Evolutionary conservation across 495 filamentous ascomycete species (phyloP), one percentile per base, ranked within the genome.

Genomic region (Sabuloglossum arenarium): DNA sequence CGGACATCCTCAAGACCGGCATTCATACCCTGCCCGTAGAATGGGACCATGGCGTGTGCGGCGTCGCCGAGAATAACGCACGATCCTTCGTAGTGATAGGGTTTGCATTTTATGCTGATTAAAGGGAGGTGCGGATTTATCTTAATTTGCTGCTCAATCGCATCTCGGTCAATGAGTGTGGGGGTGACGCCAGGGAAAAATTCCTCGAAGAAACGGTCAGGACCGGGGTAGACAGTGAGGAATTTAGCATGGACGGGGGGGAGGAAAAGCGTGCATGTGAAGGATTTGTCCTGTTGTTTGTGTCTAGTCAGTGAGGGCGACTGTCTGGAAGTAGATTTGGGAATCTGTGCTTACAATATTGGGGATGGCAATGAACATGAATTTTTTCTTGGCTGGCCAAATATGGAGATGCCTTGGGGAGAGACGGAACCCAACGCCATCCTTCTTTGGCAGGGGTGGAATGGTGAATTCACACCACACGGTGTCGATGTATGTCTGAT

Each of bases 351-450:
- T 47, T 66, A 79, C 77, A 14, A 80, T 71, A 53, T 81, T 86
- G 0, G 91, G 90, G 27, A 99, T 85, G 21, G 91, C 91, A 62
- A 99, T 97, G 68, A 99, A 99, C 91, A 99, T 97, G 64, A 87
- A 85, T 12, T 86, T 78, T 59, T 79, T 79, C 24, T 83, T 86
- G 0, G n/a, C n/a, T n/a, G 91, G 91, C 91, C 91, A 99, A 68
- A 99, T 99, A 66, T 99, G 91, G 1, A 99, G 75, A 62, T 97
- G 87, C 65, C 94, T 84, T 16, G 87, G 86, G 0, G 85, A 87
- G 55, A 96, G 85, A 30, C 71, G 71, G 65, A 89, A 99, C 57
- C 32, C 61, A 65, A 3, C 71, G 63, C 28, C 56, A 11, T 54
- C 30, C 14, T 24, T 12, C 21, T 50, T 16, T 8, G 52, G 31